Conservation (phyloP, 441 rosid species). For the Adansonia madagascariensis region DNA sequence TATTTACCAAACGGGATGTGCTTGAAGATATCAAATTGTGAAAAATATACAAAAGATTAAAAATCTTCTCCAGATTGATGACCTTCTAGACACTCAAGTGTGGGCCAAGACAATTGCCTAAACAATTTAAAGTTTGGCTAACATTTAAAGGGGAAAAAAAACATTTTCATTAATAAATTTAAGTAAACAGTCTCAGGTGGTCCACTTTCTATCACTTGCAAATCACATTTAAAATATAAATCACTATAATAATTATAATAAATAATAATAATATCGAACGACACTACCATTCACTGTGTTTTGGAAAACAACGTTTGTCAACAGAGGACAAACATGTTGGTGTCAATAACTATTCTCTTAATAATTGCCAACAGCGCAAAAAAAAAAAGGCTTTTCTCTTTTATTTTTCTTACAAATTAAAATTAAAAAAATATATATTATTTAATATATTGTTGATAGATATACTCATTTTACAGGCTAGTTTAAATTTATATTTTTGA, state of each 20-base stretch:
- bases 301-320: not conserved
- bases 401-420: not conserved
- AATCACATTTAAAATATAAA: not conserved
- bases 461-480: not conserved
- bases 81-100: not conserved
- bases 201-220: conserved; percentile 3
- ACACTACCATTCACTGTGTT: not conserved
- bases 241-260: not conserved
- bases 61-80: too few relatives aligned
- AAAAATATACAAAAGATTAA: not conserved
- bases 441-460: too few relatives aligned
- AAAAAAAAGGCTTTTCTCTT: not conserved
- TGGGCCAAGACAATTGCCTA: not conserved
- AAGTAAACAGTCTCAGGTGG: not conserved
- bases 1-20: not conserved
- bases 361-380: not conserved
- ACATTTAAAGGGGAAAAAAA: not conserved
- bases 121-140: not conserved
- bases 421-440: too few relatives aligned
- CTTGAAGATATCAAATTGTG: not conserved
- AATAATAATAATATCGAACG: not conserved
- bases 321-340: not conserved
- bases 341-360: not conserved
- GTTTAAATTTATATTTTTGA: too few relatives aligned
- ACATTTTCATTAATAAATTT: not conserved